Evolutionary conservation across 2,329 filamentous ascomycete genomes (phyloP).

Genomic region (Alternaria burnsii): DNA sequence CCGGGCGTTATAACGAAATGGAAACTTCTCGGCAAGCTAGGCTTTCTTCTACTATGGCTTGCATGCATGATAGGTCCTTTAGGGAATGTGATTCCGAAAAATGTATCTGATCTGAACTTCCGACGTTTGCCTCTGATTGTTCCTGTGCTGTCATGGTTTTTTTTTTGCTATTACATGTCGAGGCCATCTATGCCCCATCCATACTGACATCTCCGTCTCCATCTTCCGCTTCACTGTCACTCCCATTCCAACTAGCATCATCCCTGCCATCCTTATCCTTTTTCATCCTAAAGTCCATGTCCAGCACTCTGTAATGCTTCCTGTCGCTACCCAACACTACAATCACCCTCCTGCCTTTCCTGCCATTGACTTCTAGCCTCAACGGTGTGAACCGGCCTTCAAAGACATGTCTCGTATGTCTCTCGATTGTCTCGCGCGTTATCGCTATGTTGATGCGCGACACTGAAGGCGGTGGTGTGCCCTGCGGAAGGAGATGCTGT

Average conservation of each 20-base stretch:
- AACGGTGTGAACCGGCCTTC: slow-evolving; percentile 58
- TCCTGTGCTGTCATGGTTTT: neutral
- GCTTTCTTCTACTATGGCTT: slow-evolving; percentile 39
- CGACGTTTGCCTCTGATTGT: slow-evolving; percentile 16
- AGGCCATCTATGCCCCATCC: neutral
- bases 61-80: slow-evolving; percentile 47
- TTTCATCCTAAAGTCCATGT: slow-evolving; percentile 57
- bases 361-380: slow-evolving; percentile 64
- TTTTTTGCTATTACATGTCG: neutral
- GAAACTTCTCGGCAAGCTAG: slow-evolving; percentile 41
- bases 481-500: slow-evolving; percentile 5
- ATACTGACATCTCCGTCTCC: slow-evolving; percentile 6
- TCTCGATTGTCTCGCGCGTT: slow-evolving; percentile 14
- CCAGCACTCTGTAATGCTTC: slow-evolving; percentile 64
- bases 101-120: slow-evolving; percentile 45
- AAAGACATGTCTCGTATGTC: slow-evolving; percentile 59
- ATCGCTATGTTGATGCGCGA: slow-evolving; percentile 9
- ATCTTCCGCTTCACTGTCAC: slow-evolving; percentile 19
- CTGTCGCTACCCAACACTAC: slow-evolving; percentile 64
- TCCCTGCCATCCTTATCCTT: slow-evolving; percentile 21
- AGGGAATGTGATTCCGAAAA: slow-evolving; percentile 52
- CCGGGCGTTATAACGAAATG: slow-evolving; percentile 51
- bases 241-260: slow-evolving; percentile 5
- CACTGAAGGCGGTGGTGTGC: neutral
- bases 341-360: slow-evolving; percentile 61